phyloP scores from a whole-genome alignment of 768 basidiomycete species.

The Hericium erinaceus region DNA sequence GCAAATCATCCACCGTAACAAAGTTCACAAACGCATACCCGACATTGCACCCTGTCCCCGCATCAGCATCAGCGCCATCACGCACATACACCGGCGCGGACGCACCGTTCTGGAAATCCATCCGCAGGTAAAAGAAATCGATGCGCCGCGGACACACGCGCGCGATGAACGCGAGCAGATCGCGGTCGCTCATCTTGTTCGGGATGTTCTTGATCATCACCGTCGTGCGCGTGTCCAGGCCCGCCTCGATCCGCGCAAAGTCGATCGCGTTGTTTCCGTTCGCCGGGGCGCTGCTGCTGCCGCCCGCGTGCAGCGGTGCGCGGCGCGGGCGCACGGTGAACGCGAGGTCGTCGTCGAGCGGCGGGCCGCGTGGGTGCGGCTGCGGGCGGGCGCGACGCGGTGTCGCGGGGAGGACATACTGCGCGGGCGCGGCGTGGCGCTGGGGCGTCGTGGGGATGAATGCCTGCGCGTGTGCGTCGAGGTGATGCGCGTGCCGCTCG shows the following conservation, averaged over 20 bases:
- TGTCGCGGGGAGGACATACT: not conserved
- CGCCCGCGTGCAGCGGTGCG: not conserved
- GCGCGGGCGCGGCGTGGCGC: conserved; percentile 1
- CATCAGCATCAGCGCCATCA: not conserved
- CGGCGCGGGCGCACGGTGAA: not conserved
- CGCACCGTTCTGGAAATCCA: conserved; percentile 78
- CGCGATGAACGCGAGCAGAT: conserved; percentile 56
- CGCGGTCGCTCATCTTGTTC: conserved; percentile 80
- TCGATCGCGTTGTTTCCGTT: conserved; percentile 45
- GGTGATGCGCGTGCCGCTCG: not conserved
- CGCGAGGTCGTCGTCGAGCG: not conserved
- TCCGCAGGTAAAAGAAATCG: conserved; percentile 82
- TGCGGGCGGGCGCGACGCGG: conserved; percentile 1
- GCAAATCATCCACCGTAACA: conserved; percentile 65
- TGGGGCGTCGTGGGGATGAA: conserved; percentile 11
- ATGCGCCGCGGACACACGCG: conserved; percentile 68
- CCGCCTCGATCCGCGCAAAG: conserved; percentile 63
- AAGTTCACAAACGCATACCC: conserved; percentile 90
- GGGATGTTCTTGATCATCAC: conserved; percentile 92
- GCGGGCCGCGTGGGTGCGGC: not conserved
- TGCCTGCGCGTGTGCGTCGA: not conserved
- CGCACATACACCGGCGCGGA: not conserved
- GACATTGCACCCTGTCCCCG: conserved; percentile 57
- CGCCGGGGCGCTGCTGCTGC: not conserved
- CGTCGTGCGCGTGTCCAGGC: conserved; percentile 72